phyloP scores from a whole-genome alignment of 2,329 filamentous ascomycete genomes.

The Dactylellina cionopaga region DNA sequence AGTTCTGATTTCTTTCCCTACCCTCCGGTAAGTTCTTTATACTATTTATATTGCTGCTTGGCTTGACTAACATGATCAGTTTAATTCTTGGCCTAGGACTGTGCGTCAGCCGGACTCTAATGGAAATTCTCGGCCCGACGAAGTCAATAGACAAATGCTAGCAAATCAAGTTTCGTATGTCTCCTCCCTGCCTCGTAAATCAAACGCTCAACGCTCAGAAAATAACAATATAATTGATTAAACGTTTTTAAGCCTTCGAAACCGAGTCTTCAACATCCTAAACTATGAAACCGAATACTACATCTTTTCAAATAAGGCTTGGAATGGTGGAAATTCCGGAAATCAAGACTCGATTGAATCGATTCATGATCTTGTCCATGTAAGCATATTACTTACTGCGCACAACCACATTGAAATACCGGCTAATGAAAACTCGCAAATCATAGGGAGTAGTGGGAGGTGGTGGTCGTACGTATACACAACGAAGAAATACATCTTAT shows the following conservation, averaged over 20 bases:
- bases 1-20: constrained; percentile 28
- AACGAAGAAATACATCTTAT: background rate
- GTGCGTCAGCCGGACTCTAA: constrained; percentile 27
- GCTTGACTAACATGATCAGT: constrained; percentile 16
- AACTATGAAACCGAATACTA: constrained; percentile 34
- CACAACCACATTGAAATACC: background rate
- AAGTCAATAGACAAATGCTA: constrained; percentile 29
- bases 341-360: constrained; percentile 48
- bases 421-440: background rate
- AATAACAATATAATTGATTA: background rate
- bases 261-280: constrained; percentile 47
- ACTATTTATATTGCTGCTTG: background rate
- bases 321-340: constrained; percentile 40
- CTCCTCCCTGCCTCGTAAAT: too few species aligned
- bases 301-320: constrained; percentile 49
- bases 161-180: constrained; percentile 45
- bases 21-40: constrained; percentile 9
- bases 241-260: constrained; percentile 26
- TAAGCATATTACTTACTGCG: background rate
- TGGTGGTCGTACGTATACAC: constrained; percentile 32
- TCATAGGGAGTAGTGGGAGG: constrained; percentile 40
- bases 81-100: constrained; percentile 30
- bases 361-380: constrained; percentile 43
- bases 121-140: constrained; percentile 27
- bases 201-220: background rate